phyloP scores from a whole-genome alignment of 768 basidiomycete species.

The Russula abietina region DNA sequence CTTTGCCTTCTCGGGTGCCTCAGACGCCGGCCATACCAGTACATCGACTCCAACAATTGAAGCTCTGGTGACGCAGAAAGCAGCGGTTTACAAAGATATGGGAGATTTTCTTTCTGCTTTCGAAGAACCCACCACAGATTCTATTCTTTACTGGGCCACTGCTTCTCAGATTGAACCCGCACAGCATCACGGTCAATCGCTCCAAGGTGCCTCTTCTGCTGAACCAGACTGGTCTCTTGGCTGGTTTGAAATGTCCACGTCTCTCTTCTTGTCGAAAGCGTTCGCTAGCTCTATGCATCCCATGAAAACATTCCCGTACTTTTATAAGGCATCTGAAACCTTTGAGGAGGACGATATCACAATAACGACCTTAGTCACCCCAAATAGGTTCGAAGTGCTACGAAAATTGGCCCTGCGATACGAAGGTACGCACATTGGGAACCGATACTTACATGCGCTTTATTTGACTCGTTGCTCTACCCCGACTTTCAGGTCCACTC shows the following conservation, averaged over 20 bases:
- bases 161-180: neutral
- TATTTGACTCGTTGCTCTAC: neutral
- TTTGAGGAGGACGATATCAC: slow-evolving; percentile 68
- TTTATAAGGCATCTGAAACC: slow-evolving; percentile 57
- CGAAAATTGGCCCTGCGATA: slow-evolving; percentile 69
- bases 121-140: neutral
- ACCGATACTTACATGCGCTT: neutral
- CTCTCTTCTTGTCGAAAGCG: slow-evolving; percentile 54
- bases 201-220: slow-evolving; percentile 1
- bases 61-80: slow-evolving; percentile 7
- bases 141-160: slow-evolving; percentile 11
- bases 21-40: neutral
- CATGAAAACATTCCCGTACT: slow-evolving; percentile 73
- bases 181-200: neutral
- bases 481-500: slow-evolving; percentile 55
- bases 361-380: slow-evolving; percentile 79
- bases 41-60: neutral
- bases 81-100: slow-evolving; percentile 13
- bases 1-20: neutral
- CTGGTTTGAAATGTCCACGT: slow-evolving; percentile 19
- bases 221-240: slow-evolving; percentile 11
- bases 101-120: slow-evolving; percentile 9
- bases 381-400: slow-evolving; percentile 69
- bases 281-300: slow-evolving; percentile 67
- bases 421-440: slow-evolving; percentile 44